Evolutionary conservation across 1,284 basidiomycete genomes (phyloP), one percentile per base, ranked within the genome.

Genomic region (Wallemia hederae): DNA sequence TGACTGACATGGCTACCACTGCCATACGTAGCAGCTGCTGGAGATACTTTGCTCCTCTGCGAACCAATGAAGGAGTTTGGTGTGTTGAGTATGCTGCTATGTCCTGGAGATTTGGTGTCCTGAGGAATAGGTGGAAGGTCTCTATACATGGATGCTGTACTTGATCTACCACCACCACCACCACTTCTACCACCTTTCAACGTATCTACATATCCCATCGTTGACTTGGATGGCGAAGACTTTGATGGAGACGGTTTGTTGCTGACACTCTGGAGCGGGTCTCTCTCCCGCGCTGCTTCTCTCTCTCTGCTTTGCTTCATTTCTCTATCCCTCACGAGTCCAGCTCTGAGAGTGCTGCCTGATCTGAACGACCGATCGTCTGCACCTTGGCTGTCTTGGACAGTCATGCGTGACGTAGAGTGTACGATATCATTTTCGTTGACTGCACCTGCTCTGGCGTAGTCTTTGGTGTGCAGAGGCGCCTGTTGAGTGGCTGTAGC

Each of bases 401-500:
- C 55, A 65, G 60, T 69, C 67, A 15, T 66, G 66, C 24, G 66
- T 62, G 26, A 56, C 58, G 24, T 56, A 61, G 34, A 62, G 34
- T 80, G 77, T 24, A 83, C 83, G 55, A 85, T 75, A 11, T 82
- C 85, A 11, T 70, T 71, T 57, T 74, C 70, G 60, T 74, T 70
- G 24, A 74, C 72, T 25, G 75, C 77, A 66, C 24, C 31, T 57
- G 25, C 11, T 25, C 11, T 34, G 59, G n/a, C 15, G 33, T 15
- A 11, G 34, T 27, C 55, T 59, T 14, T 31, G 27, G 15, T 11
- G 58, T 17, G 15, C 28, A 33, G 29, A 49, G 9, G 29, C 49
- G 34, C 55, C 55, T 39, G 59, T 29, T 55, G 55, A 55, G 59
- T 27, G 62, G 22, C 2, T 39, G 29, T 17, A 31, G 61, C 19